Percentiles rank a stretch among this genome's conserved stretches.
Evolutionary conservation across 2,329 filamentous ascomycete species (phyloP).

Genomic region (Ceratocystis harringtonii): DNA sequence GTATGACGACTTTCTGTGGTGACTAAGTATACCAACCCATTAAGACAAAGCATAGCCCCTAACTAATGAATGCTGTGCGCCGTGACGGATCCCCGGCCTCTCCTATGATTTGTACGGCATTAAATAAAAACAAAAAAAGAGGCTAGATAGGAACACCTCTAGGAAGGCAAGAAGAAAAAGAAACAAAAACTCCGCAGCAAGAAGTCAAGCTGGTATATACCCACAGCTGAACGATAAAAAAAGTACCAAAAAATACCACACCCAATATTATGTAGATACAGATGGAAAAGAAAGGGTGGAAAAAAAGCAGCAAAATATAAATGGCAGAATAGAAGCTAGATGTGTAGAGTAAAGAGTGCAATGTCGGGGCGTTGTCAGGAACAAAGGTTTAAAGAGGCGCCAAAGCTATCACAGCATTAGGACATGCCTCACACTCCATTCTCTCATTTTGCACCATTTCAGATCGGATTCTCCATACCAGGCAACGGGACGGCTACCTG

Average conservation of each 20-base stretch:
- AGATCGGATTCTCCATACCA: slow-evolving; percentile 34
- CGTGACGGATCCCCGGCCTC: neutral
- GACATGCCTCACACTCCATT: neutral
- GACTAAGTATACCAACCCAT: neutral
- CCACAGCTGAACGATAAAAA: neutral
- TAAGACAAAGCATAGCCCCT: neutral
- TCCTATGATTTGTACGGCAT: neutral
- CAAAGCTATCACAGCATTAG: neutral
- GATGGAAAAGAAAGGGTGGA: neutral
- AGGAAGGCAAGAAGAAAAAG: slow-evolving; percentile 6
- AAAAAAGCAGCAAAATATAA: slow-evolving; percentile 3
- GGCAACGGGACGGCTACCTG: slow-evolving; percentile 21
- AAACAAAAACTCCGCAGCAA: neutral
- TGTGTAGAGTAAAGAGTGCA: neutral
- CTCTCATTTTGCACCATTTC: slow-evolving; percentile 14
- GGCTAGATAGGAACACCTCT: neutral
- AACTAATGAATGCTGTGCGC: neutral
- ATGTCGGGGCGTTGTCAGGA: neutral
- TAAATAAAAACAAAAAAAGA: neutral
- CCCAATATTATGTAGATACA: neutral
- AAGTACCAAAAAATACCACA: slow-evolving; percentile 7
- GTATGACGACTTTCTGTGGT: neutral
- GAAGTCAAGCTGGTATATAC: neutral
- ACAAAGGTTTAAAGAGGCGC: neutral
- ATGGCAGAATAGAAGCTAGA: neutral